These are phyloP conservation scores for Diospyros kaki DNA, from an alignment of 148 eudicot genomes.

Conservation along the genomic window DNA sequence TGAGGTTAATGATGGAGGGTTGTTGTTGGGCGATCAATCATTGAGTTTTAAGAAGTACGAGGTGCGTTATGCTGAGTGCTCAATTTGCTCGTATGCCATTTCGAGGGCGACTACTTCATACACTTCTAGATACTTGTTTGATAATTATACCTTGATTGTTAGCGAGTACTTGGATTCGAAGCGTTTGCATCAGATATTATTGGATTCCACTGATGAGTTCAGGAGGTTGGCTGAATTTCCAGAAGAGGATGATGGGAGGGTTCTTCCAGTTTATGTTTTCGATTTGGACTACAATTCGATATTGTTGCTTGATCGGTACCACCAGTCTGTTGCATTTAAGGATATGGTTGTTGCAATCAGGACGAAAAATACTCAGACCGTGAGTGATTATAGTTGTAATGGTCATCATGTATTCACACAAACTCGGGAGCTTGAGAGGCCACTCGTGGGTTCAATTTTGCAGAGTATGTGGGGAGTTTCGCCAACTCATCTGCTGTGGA, in stretches of 20 bases:
- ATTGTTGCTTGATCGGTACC: conserved; percentile 88
- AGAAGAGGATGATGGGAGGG: conserved; percentile 77
- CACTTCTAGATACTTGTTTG: conserved; percentile 91
- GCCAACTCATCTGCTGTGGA: conserved; percentile 90
- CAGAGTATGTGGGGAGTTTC: conserved; percentile 99
- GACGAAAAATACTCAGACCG: conserved; percentile 84
- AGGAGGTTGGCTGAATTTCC: conserved; percentile 60
- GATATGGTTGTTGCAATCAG: conserved; percentile 94
- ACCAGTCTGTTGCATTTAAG: conserved; percentile 90
- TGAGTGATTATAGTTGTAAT: conserved; percentile 91
- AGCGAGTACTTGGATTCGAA: conserved; percentile 93
- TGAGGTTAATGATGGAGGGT: conserved; percentile 53
- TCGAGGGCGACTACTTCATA: conserved; percentile 66
- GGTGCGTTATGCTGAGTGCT: conserved; percentile 58
- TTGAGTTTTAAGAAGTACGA: conserved; percentile 70
- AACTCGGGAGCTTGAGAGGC: conserved; percentile 87
- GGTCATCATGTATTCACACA: conserved; percentile 92
- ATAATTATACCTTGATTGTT: conserved; percentile 89
- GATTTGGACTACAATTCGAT: conserved; percentile 65
- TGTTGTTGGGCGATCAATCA: conserved; percentile 67
- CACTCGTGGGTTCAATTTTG: conserved; percentile 83
- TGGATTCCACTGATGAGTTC: conserved; percentile 65
- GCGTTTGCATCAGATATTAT: conserved; percentile 61
- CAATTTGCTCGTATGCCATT: conserved; percentile 74
- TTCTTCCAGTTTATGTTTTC: conserved; percentile 80